Percentiles rank a stretch among this genome's conserved stretches.
phyloP scores from a whole-genome alignment of 2,329 filamentous ascomycete genomes.

The Verticillium nonalfalfae region DNA sequence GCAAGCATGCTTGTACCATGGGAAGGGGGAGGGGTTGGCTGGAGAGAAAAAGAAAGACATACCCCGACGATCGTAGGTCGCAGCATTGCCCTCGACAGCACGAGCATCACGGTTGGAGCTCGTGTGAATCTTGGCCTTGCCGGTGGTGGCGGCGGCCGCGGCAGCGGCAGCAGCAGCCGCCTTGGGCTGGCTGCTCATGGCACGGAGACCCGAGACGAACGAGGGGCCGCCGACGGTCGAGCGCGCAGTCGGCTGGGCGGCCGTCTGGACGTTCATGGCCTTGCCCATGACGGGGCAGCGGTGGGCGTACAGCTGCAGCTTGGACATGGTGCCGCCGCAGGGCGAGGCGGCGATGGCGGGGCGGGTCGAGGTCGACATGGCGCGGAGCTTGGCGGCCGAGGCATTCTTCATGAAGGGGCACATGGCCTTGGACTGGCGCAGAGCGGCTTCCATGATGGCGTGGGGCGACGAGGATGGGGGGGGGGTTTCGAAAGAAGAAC shows the following conservation, averaged over 20 bases:
- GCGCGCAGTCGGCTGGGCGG: slow-evolving; percentile 34
- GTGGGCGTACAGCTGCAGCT: slow-evolving; percentile 87
- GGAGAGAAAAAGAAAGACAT: background rate
- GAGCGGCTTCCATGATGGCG: slow-evolving; percentile 76
- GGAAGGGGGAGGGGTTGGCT: background rate
- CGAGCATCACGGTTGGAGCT: slow-evolving; percentile 71
- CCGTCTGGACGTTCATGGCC: slow-evolving; percentile 81
- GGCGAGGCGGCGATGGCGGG: slow-evolving; percentile 54
- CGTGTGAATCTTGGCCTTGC: slow-evolving; percentile 75
- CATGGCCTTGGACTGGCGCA: slow-evolving; percentile 93
- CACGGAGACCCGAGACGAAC: slow-evolving; percentile 33
- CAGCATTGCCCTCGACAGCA: slow-evolving; percentile 57
- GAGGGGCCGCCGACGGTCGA: slow-evolving; percentile 15
- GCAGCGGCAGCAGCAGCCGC: no score
- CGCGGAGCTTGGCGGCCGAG: slow-evolving; percentile 83
- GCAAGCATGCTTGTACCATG: slow-evolving; percentile 1
- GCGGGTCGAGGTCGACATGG: slow-evolving; percentile 71
- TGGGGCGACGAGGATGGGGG: background rate
- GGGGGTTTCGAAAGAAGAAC: background rate
- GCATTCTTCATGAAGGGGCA: slow-evolving; percentile 97
- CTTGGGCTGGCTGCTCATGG: slow-evolving; percentile 43
- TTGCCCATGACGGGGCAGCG: slow-evolving; percentile 99
- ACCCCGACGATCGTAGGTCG: slow-evolving; percentile 19
- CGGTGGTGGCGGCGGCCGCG: slow-evolving; percentile 20
- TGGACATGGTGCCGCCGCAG: slow-evolving; percentile 91